Evolutionary conservation across 2,329 filamentous ascomycete genomes (phyloP).

Genomic region (Rutstroemia sydowiana): DNA sequence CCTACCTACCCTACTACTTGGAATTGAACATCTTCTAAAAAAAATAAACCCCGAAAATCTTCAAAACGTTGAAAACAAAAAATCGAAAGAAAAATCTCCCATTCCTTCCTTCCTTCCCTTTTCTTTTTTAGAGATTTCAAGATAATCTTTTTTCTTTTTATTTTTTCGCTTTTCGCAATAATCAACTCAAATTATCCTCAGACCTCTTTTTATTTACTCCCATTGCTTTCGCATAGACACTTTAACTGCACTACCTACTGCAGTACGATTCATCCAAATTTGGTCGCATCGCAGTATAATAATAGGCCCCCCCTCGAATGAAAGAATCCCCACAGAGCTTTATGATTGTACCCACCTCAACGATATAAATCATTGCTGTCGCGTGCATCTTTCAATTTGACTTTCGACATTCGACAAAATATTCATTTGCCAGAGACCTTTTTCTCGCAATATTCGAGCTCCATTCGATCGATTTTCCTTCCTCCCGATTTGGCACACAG

Average conservation of each 20-base stretch:
- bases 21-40: no score
- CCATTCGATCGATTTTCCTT: neutral
- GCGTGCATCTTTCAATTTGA: slow-evolving; percentile 4
- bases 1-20: no score
- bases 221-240: neutral
- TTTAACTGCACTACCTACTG: neutral
- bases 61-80: no score
- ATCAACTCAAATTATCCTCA: neutral
- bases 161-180: neutral
- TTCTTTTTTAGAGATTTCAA: no score
- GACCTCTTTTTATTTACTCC: neutral
- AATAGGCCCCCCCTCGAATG: slow-evolving; percentile 6
- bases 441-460: no score
- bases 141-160: no score
- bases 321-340: slow-evolving; percentile 5
- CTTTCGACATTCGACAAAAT: neutral
- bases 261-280: neutral
- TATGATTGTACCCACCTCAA: slow-evolving; percentile 8
- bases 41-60: no score
- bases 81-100: no score
- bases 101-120: no score
- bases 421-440: neutral
- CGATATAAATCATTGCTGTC: slow-evolving; percentile 9
- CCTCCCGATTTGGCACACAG: neutral
- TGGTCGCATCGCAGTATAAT: slow-evolving; percentile 5